Base-by-base conservation (phyloP, 140 eudicot species). In the Bidens hawaiensis region DNA sequence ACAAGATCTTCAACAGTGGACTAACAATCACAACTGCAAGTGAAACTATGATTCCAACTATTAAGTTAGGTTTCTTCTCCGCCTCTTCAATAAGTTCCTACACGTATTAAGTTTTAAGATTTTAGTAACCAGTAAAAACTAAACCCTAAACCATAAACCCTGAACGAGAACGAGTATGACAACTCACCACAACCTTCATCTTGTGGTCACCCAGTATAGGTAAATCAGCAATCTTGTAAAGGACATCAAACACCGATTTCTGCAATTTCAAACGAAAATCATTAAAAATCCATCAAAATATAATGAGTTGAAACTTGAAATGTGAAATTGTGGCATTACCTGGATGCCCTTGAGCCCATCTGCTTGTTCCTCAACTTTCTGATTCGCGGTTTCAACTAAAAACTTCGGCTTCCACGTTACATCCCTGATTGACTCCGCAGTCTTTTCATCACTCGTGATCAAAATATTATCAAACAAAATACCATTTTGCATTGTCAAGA, bases 401-500 rank as follows among this genome's bases (percentile, higher is more conserved):
- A 78, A 84, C 73, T 93, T 93, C 0, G 93, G 95, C 75, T 81
- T 93, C 99, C 99, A 93, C 1, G 78, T 74, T 21, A 79, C 77
- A 52, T 71, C 82, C 61, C 96, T 79, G 51, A 73, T 69, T 4
- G 82, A 48, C 45, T 69, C 95, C 7, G 99, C 99, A 16, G 68
- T 82, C 38, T 79, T 78, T 74, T 88, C 96, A 36, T 81, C 86
- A 25, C 67, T 76, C 4, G 99, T 72, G 56, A 93, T 85, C 82
- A 93, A 67, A 65, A 93, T 74, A 60, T 87, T 93, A 75, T 88
- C 96, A 43, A 88, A 93, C 83, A 93, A 61, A 26, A 93, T 93
- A 12, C 99, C 96, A 75, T 88, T 93, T 82, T 93, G 99, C 99
- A 93, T 88, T 50, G 99, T 93, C 99, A 96, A 93, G 53, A 93